Evolutionary conservation across 2,329 filamentous ascomycete genomes (phyloP), one percentile per base, ranked within the genome.

Genomic region (Calonectria fujianensis): DNA sequence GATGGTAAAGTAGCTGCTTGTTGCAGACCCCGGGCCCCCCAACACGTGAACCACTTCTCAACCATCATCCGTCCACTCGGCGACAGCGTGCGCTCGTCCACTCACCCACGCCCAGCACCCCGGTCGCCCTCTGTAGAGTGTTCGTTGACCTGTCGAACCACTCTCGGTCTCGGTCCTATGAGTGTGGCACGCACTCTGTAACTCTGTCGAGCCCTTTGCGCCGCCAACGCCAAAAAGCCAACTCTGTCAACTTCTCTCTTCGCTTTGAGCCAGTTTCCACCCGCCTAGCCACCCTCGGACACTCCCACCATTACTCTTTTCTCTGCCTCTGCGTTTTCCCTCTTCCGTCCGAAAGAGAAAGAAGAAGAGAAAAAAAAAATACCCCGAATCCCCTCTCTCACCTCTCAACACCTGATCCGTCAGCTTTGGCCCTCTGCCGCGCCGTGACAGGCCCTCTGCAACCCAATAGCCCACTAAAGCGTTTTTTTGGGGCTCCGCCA

Each of bases 11-110:
- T 69, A 74, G 61, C 41, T 64, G 50, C 50, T 48, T 24, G 39
- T 63, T 41, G 57, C 57, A 63, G 57, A 41, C 41, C 45, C 57
- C 61, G 18, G 61, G 29, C 71, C 73, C 79, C 79, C 78, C 79
- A 81, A 81, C 79, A 81, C 79, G 79, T 81, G 79, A 80, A 80
- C 77, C 73, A 76, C 77, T 67, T 67, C 79, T 81, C 79, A 80
- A 80, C 79, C 77, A 77, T 79, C 75, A 78, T 79, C 78, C 65
- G 65, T 52, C 59, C 69, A 68, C 63, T 70, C 57, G 69, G 69
- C 54, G 45, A 41, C 59, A 54, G 57, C 54, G 69, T 63, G 66
- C 59, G 51, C 66, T 75, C 73, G 64, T 57, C 59, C 74, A 41
- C 57, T 64, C 59, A 71, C 57, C 67, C 71, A 39, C 71, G 78